Evolutionary conservation across 2,329 filamentous ascomycete genomes (phyloP), one percentile per base, ranked within the genome.

Genomic region (Ophiocordyceps unilateralis): DNA sequence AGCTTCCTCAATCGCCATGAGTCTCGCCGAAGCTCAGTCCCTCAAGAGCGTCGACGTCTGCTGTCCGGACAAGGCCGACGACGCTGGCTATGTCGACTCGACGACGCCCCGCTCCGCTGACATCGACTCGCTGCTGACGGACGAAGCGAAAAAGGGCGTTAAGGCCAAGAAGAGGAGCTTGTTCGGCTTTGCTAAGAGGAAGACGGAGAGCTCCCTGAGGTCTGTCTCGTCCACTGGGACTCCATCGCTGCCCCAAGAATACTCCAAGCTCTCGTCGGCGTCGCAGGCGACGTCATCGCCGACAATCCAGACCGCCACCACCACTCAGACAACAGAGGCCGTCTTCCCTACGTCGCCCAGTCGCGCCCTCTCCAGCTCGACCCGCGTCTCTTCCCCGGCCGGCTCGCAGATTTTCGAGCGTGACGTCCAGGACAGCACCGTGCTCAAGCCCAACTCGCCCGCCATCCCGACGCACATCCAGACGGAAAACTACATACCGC

Each of bases 381-480:
- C 86, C 5, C 73, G 82, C 41, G 63, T 88, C 39, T 75, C 81
- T 43, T 93, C 86, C 19, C 85, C 88, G 14, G 83, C 86, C 11
- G 71, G 73, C 23, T 81, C 77, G 5, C 77, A 81, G 52, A 95
- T 96, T 53, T 96, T 96, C 57, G 89, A 96, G 66, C 83, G 89
- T 54, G 85, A 88, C 58, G 89, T 96, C 21, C 89, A 95, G 61
- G 88, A 95, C 54, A 76, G 76, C 53, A 67, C 74, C 24, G 55
- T 73, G 4, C 62, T 76, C n/a, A 66, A 73, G 36, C 81, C 86
- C 46, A 78, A 73, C 47, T 89, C 84, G 3, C 80, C 84, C 1
- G 83, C 85, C n/a, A 91, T 95, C 47, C 89, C 89, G 3, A 79
- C 83, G 8, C 89, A 96, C 56, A 93, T 96, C 53, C 78, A 88